Base-by-base conservation (phyloP, 2,329 filamentous ascomycete species). In the Aureobasidium subglaciale region DNA sequence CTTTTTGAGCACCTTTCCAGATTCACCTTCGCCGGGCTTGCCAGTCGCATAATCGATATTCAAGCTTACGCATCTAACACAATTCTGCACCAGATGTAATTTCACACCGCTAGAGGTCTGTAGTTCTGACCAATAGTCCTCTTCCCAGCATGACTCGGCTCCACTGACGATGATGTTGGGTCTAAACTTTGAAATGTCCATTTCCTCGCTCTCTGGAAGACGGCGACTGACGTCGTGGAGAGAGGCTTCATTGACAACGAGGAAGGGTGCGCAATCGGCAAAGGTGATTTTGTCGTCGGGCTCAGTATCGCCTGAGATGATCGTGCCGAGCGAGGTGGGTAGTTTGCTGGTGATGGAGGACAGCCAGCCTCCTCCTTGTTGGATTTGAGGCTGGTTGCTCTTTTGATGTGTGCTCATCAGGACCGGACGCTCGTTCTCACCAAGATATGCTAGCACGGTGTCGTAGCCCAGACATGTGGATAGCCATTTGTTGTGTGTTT, bases 181-280 rank as follows among this genome's bases (percentile, higher is more conserved):
- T 3, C 74, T 66, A 61, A 76, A 76, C 56, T 76, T 76, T 5
- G 68, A 70, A 30, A 76, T 70, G 58, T 77, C 73, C 67, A 74
- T 73, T 43, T 64, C 52, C 45, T 67, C 61, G 11, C 65, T 68
- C 0, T 66, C 64, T 0, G 67, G 62, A 0, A 76, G 63, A 5
- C 71, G 65, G 7, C 61, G 57, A 30, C 80, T 82, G 43, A 95
- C 80, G 62, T 88, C 78, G 18, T 76, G 70, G n/a, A 91, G 77
- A 1, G 87, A 93, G 2, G 82, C 78, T 58, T 84, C 77, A 0
- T 84, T 88, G 5, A 85, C 78, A 22, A 96, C 70, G 13, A 96
- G 78, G 67, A 87, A 87, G 0, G 88, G 86, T 1, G 88, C 87
- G 60, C 81, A 81, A 69, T 93, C 88, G 35, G 83, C 81, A 70